Evolutionary conservation across 192 early-diverging fungal species (phyloP).

Genomic region (Kickxella alabastrina): DNA sequence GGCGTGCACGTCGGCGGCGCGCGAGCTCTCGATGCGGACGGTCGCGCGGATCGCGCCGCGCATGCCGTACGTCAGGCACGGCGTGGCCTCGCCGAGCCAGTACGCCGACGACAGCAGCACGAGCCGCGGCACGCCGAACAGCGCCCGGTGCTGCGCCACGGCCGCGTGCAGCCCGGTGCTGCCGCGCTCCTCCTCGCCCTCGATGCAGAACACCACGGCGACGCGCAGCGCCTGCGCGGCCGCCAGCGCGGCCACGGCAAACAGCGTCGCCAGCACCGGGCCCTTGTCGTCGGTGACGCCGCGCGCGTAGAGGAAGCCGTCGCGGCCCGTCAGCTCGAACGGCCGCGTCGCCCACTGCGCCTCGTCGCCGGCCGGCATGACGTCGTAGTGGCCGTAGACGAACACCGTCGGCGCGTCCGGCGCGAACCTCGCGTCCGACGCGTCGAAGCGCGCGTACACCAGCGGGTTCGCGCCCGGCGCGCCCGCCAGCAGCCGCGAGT

Average conservation of each 20-base stretch:
- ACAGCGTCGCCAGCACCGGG: conserved; percentile 67
- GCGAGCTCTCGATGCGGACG: conserved; percentile 47
- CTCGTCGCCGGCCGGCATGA: conserved; percentile 66
- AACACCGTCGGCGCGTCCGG: conserved; percentile 52
- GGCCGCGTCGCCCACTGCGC: conserved; percentile 63
- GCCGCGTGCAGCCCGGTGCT: conserved; percentile 65
- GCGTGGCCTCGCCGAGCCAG: conserved; percentile 73
- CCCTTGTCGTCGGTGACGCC: conserved; percentile 83
- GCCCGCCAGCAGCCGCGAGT: conserved; percentile 57
- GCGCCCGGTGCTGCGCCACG: conserved; percentile 41
- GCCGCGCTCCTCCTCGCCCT: conserved; percentile 77
- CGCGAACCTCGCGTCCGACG: conserved; percentile 18
- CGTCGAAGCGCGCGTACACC: conserved; percentile 63
- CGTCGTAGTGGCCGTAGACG: conserved; percentile 81
- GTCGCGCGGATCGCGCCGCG: conserved; percentile 70
- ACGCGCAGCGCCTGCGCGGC: conserved; percentile 56
- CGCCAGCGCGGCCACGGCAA: conserved; percentile 65
- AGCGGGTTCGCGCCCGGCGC: conserved; percentile 62
- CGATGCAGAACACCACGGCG: conserved; percentile 71
- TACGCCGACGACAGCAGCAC: conserved; percentile 64
- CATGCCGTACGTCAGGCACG: conserved; percentile 76
- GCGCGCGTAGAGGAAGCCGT: conserved; percentile 73
- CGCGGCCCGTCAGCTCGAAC: conserved; percentile 60
- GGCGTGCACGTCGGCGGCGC: conserved; percentile 66
- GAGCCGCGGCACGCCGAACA: conserved; percentile 31